Evolutionary conservation across 495 filamentous ascomycete genomes (phyloP).

Genomic region (Penicillium canescens): DNA sequence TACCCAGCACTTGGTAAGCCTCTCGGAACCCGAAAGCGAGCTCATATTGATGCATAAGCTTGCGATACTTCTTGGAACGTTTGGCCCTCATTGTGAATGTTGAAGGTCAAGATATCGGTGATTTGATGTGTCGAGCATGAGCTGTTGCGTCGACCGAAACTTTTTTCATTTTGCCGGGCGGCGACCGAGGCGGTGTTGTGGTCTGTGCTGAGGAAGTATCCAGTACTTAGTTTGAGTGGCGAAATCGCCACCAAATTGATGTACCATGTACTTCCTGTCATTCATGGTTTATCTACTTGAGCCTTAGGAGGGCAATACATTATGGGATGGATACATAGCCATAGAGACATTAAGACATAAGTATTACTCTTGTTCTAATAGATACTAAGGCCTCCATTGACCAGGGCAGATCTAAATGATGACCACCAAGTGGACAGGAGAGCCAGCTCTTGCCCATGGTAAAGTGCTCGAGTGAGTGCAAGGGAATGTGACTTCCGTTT

Average conservation of each 20-base stretch:
- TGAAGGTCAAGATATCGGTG: conserved; percentile 15
- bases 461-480: too few species aligned
- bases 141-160: conserved; percentile 28
- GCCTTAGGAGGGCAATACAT: too few species aligned
- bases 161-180: conserved; percentile 51
- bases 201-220: conserved; percentile 25
- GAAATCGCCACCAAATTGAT: background rate
- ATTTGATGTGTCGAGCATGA: conserved; percentile 10
- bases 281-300: too few species aligned
- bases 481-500: too few species aligned
- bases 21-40: conserved; percentile 83
- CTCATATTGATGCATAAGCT: conserved; percentile 91
- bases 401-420: too few species aligned
- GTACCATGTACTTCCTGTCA: background rate
- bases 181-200: conserved; percentile 27
- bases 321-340: background rate
- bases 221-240: background rate
- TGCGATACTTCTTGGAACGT: conserved; percentile 91
- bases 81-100: conserved; percentile 76
- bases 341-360: background rate
- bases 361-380: too few species aligned
- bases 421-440: too few species aligned
- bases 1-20: conserved; percentile 88
- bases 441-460: too few species aligned
- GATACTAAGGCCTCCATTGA: too few species aligned